phyloP scores from a whole-genome alignment of 768 basidiomycete genomes.

The Auricularia sp. region DNA sequence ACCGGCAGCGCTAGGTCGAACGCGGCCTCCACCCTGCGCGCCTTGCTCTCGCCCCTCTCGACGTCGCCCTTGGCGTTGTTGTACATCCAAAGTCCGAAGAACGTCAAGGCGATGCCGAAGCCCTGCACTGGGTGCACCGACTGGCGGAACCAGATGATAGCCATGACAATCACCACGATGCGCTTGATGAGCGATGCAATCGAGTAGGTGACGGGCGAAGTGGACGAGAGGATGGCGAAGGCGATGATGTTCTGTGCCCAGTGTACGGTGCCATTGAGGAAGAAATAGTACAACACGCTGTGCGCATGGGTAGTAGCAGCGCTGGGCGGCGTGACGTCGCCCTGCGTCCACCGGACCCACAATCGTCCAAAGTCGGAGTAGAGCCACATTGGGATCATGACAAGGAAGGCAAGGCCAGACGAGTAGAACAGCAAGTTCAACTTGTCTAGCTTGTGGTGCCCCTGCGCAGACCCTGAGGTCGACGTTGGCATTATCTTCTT shows the following conservation, averaged over 20 bases:
- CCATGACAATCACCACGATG: slow-evolving; percentile 95
- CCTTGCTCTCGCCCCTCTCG: slow-evolving; percentile 83
- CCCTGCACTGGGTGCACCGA: slow-evolving; percentile 74
- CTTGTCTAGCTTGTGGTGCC: slow-evolving; percentile 82
- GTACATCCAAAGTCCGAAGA: slow-evolving; percentile 89
- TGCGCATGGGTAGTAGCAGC: slow-evolving; percentile 35
- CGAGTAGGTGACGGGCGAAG: slow-evolving; percentile 96
- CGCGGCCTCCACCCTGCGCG: slow-evolving; percentile 66
- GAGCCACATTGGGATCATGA: slow-evolving; percentile 95
- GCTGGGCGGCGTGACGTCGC: slow-evolving; percentile 36
- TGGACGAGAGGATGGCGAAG: slow-evolving; percentile 90
- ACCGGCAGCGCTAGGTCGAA: slow-evolving; percentile 60
- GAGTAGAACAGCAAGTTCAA: slow-evolving; percentile 93
- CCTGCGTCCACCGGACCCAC: slow-evolving; percentile 29
- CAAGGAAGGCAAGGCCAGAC: slow-evolving; percentile 81
- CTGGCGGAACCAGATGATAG: slow-evolving; percentile 94
- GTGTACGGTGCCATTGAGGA: slow-evolving; percentile 92
- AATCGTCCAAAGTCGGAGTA: slow-evolving; percentile 79
- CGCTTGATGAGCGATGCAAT: slow-evolving; percentile 98
- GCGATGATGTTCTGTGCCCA: slow-evolving; percentile 97
- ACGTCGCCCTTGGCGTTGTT: slow-evolving; percentile 90
- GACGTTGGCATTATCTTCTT: slow-evolving; percentile 89
- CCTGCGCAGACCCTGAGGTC: slow-evolving; percentile 23
- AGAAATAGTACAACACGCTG: slow-evolving; percentile 70
- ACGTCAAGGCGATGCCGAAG: slow-evolving; percentile 84